A percentile compares a stretch with the other conserved stretches of the same genome.
phyloP scores from a whole-genome alignment of 2,329 filamentous ascomycete species.

The Trichoderma sp. region DNA sequence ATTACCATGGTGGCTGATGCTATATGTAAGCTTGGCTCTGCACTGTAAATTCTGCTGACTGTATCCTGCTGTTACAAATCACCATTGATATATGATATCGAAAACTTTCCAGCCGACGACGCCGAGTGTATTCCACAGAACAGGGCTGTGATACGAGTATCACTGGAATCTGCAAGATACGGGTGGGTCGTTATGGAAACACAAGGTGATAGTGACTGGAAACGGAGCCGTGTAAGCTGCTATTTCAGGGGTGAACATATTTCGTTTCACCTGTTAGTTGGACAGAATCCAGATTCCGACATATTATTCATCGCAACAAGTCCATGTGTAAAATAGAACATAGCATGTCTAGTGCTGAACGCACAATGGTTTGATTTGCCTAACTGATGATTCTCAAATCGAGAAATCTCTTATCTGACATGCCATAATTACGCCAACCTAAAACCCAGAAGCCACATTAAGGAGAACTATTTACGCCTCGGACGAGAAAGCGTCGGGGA shows the following conservation, averaged over 20 bases:
- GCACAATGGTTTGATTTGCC: conserved; percentile 39
- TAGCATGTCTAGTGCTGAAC: conserved; percentile 26
- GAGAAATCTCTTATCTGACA: conserved; percentile 42
- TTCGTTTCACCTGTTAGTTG: background rate
- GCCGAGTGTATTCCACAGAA: background rate
- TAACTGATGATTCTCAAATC: conserved; percentile 36
- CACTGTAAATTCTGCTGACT: background rate
- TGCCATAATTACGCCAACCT: conserved; percentile 49
- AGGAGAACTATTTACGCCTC: conserved; percentile 50
- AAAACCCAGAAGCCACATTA: conserved; percentile 41
- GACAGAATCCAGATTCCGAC: background rate
- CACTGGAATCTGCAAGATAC: background rate
- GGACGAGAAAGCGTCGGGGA: conserved; percentile 83
- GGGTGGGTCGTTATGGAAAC: background rate
- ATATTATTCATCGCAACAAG: background rate
- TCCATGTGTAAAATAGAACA: background rate
- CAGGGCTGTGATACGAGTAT: background rate
- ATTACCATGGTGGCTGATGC: background rate
- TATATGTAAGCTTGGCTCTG: background rate
- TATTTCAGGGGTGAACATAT: background rate
- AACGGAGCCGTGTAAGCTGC: background rate
- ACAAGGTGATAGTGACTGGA: background rate
- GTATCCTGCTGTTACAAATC: background rate
- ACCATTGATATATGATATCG: background rate
- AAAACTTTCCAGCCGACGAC: background rate